Evolutionary conservation across 1,284 basidiomycete genomes (phyloP).

Genomic region (Sporisorium graminicola): DNA sequence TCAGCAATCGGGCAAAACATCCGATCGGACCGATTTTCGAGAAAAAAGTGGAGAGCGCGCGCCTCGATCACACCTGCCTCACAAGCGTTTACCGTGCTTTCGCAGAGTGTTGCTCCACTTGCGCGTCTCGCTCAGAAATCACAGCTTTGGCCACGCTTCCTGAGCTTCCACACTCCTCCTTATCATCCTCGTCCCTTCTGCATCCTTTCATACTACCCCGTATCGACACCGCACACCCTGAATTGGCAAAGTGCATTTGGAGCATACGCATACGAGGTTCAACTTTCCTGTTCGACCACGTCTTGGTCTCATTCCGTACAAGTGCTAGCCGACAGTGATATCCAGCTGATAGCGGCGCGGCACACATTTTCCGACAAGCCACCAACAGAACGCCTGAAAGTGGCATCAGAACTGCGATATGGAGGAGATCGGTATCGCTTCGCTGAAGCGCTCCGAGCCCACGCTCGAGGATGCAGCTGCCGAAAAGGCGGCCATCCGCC

Average conservation of each 20-base stretch:
- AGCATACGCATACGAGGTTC: background rate
- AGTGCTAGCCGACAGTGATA: background rate
- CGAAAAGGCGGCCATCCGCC: conserved; percentile 60
- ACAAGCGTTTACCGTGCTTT: background rate
- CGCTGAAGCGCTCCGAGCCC: conserved; percentile 53
- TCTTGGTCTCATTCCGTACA: too few relatives aligned
- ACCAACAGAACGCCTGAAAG: background rate
- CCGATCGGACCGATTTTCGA: conserved; percentile 24
- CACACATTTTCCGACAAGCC: background rate
- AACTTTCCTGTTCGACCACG: background rate
- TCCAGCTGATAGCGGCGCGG: background rate
- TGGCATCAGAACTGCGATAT: conserved; percentile 21
- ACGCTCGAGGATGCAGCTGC: conserved; percentile 60
- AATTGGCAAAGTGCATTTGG: background rate
- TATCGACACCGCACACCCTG: too few relatives aligned
- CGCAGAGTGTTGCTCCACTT: conserved; percentile 42
- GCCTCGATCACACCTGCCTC: conserved; percentile 39
- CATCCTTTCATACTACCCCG: background rate
- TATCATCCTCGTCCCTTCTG: conserved; percentile 1
- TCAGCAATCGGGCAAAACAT: background rate
- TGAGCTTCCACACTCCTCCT: background rate
- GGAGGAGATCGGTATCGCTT: conserved; percentile 68
- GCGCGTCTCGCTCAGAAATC: conserved; percentile 40
- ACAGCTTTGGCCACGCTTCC: conserved; percentile 21
- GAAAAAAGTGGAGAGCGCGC: conserved; percentile 26